Evolutionary conservation across 768 basidiomycete species (phyloP).

Genomic region (Tricholoma bakamatsutake): DNA sequence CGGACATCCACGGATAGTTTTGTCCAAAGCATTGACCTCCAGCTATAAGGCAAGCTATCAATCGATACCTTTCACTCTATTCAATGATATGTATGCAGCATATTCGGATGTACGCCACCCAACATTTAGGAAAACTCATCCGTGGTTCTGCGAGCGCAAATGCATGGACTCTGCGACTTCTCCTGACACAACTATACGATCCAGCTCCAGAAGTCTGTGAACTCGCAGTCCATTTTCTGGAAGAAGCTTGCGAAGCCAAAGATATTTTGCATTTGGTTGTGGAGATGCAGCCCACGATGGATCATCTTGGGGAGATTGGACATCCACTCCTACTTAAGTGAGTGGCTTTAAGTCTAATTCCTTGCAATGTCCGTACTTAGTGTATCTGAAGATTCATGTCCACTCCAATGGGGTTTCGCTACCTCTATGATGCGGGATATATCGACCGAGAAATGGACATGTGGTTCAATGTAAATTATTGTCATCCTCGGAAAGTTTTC

Average conservation of each 20-base stretch:
- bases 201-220: slow-evolving; percentile 86
- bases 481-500: not conserved
- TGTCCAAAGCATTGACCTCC: slow-evolving; percentile 93
- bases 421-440: slow-evolving; percentile 86
- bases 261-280: slow-evolving; percentile 87
- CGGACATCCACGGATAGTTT: slow-evolving; percentile 87
- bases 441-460: slow-evolving; percentile 93
- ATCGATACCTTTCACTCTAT: not conserved
- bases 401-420: slow-evolving; percentile 87
- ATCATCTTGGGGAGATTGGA: slow-evolving; percentile 91
- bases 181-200: slow-evolving; percentile 95
- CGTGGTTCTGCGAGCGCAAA: slow-evolving; percentile 58
- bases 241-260: slow-evolving; percentile 83
- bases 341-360: slow-evolving; percentile 16
- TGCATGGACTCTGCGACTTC: slow-evolving; percentile 85
- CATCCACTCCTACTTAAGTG: slow-evolving; percentile 85
- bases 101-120: slow-evolving; percentile 83
- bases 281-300: slow-evolving; percentile 90
- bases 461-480: slow-evolving; percentile 81
- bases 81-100: slow-evolving; percentile 42
- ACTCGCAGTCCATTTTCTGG: slow-evolving; percentile 81
- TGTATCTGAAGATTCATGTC: slow-evolving; percentile 74
- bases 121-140: slow-evolving; percentile 79
- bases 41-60: slow-evolving; percentile 64
- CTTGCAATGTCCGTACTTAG: not conserved